Evolutionary conservation across 1,284 basidiomycete species (phyloP).

Genomic region (Papiliotrema terrestris): DNA sequence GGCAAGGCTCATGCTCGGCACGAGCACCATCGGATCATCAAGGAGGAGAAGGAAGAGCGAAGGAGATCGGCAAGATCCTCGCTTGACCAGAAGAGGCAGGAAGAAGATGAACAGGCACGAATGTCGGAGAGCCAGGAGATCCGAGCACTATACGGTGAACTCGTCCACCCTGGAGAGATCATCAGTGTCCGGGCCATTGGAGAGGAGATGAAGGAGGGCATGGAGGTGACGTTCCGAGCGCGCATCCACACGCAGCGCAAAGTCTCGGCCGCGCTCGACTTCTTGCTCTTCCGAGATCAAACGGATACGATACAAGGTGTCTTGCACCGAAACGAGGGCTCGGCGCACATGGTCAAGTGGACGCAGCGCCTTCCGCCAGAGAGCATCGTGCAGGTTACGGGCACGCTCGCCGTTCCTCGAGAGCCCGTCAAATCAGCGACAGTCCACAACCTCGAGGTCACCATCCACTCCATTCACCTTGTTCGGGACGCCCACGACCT

Average conservation of each 20-base stretch:
- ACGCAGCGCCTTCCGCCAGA: constrained; percentile 50
- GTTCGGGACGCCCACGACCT: constrained; percentile 26
- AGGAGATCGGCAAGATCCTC: constrained; percentile 8
- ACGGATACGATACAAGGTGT: constrained; percentile 53
- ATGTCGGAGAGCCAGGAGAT: constrained; percentile 6
- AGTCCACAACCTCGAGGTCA: constrained; percentile 52
- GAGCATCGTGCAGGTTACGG: constrained; percentile 53
- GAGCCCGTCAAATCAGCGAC: constrained; percentile 51
- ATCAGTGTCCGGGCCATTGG: constrained; percentile 16
- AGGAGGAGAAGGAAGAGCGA: constrained; percentile 16
- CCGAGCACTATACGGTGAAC: constrained; percentile 15
- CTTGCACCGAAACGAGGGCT: constrained; percentile 34
- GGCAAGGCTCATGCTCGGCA: constrained; percentile 11
- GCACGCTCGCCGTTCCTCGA: constrained; percentile 48
- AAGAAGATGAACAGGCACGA: constrained; percentile 9
- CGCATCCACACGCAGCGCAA: constrained; percentile 26
- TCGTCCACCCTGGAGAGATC: constrained; percentile 15
- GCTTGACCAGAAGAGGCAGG: constrained; percentile 6
- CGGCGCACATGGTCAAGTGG: constrained; percentile 53
- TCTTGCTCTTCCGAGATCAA: constrained; percentile 53
- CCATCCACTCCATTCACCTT: constrained; percentile 39
- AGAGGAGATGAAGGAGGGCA: constrained; percentile 12
- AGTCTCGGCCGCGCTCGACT: constrained; percentile 50
- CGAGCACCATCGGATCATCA: constrained; percentile 8
- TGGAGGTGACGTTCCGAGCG: constrained; percentile 26